A percentile compares a stretch with the other conserved stretches of the same genome.
These are phyloP conservation scores for Miscanthus lutarioriparius DNA, from an alignment of 176 grass and related monocot species.

Conservation along the genomic window DNA sequence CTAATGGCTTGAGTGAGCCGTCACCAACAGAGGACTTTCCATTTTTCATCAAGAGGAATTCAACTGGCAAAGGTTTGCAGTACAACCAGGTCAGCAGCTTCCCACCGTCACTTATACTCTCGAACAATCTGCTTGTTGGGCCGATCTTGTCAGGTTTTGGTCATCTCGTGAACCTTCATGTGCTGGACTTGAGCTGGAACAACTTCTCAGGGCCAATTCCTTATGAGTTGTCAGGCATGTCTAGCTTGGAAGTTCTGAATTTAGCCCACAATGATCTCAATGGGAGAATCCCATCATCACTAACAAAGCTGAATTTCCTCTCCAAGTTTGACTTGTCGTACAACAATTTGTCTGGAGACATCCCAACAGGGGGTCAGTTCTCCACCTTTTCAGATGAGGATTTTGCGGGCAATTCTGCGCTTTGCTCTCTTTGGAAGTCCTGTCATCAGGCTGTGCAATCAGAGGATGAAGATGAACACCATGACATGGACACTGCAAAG, in stretches of 20 bases:
- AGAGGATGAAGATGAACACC: background rate
- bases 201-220: constrained; percentile 59
- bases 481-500: background rate
- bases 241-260: constrained; percentile 43
- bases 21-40: constrained; percentile 23
- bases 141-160: constrained; percentile 43
- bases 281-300: constrained; percentile 46
- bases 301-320: constrained; percentile 56
- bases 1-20: constrained; percentile 27
- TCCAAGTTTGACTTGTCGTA: constrained; percentile 54
- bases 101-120: constrained; percentile 54
- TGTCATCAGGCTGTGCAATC: background rate
- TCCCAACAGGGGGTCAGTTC: constrained; percentile 64
- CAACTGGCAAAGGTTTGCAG: constrained; percentile 27
- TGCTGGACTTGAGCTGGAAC: constrained; percentile 62
- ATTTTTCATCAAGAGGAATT: constrained; percentile 44
- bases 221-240: constrained; percentile 48
- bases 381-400: constrained; percentile 35
- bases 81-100: constrained; percentile 59
- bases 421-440: background rate
- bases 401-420: constrained; percentile 45
- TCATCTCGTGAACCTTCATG: constrained; percentile 34
- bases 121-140: constrained; percentile 40
- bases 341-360: constrained; percentile 45
- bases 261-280: constrained; percentile 58